Percentiles rank a stretch among this genome's conserved stretches.
Evolutionary conservation across 2,329 filamentous ascomycete species (phyloP).

Genomic region (Epicoccum sorghinum): DNA sequence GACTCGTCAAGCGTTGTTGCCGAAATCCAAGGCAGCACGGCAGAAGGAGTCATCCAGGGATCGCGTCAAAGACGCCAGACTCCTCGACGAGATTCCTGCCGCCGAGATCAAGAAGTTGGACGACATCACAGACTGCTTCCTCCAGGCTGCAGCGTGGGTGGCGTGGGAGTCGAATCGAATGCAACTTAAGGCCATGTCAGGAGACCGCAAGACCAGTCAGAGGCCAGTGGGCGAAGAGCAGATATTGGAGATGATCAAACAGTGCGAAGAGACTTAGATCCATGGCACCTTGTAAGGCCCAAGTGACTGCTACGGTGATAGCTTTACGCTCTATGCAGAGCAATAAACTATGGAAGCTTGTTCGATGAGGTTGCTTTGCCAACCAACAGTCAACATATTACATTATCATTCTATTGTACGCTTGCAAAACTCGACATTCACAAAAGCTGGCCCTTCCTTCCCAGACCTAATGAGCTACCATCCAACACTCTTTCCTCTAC

Average conservation of each 20-base stretch:
- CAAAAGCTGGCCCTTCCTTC: too few species aligned
- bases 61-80: not conserved
- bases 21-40: not conserved
- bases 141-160: constrained; percentile 79
- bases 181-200: constrained; percentile 13
- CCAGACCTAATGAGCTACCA: not conserved
- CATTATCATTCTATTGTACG: too few species aligned
- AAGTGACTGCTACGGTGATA: too few species aligned
- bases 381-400: too few species aligned
- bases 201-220: not conserved
- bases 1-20: constrained; percentile 15
- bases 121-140: constrained; percentile 78
- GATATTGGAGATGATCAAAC: constrained; percentile 1
- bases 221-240: not conserved
- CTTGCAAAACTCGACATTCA: too few species aligned
- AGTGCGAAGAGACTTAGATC: not conserved
- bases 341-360: too few species aligned
- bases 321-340: too few species aligned
- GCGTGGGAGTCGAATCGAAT: constrained; percentile 70
- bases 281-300: too few species aligned
- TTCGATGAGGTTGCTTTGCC: too few species aligned
- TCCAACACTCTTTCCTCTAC: not conserved
- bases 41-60: not conserved
- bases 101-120: constrained; percentile 66
- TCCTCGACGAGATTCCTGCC: not conserved